Percentiles rank a stretch among this genome's conserved stretches.
These are phyloP conservation scores for Puccinia sorghi DNA, from an alignment of 1,284 basidiomycete species.

Conservation along the genomic window DNA sequence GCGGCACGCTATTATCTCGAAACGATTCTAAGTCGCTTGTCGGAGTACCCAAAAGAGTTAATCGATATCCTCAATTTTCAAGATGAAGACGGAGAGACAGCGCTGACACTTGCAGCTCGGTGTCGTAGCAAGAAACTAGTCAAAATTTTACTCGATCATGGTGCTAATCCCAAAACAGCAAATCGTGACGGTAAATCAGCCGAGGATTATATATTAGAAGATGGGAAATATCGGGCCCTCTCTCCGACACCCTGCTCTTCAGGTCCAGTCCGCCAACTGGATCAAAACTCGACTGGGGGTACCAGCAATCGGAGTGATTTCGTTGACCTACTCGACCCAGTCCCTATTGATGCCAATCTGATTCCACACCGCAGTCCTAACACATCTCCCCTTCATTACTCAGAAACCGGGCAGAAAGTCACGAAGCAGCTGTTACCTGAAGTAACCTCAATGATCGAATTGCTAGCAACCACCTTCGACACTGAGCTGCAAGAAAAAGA, in stretches of 20 bases:
- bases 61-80: constrained; percentile 99
- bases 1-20: constrained; percentile 99
- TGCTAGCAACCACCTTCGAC: constrained; percentile 88
- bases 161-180: constrained; percentile 90
- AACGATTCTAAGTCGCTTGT: constrained; percentile 80
- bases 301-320: constrained; percentile 29
- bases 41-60: constrained; percentile 94
- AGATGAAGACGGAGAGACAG: constrained; percentile 98
- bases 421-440: constrained; percentile 65
- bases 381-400: constrained; percentile 13
- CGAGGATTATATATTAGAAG: constrained; percentile 98
- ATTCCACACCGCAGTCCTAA: background rate
- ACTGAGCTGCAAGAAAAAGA: constrained; percentile 89
- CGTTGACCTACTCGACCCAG: constrained; percentile 14
- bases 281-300: constrained; percentile 41
- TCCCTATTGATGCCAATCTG: constrained; percentile 10
- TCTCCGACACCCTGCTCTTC: constrained; percentile 65
- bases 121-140: constrained; percentile 96
- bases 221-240: constrained; percentile 93
- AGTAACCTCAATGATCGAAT: constrained; percentile 81
- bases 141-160: constrained; percentile 92
- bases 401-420: constrained; percentile 27
- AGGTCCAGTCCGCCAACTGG: constrained; percentile 20
- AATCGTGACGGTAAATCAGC: constrained; percentile 96
- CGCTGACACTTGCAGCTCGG: constrained; percentile 92